Percentiles rank a stretch among this genome's conserved stretches.
Evolutionary conservation across 169 alveolate genomes (phyloP).

Genomic region (Plasmodium adleri): DNA sequence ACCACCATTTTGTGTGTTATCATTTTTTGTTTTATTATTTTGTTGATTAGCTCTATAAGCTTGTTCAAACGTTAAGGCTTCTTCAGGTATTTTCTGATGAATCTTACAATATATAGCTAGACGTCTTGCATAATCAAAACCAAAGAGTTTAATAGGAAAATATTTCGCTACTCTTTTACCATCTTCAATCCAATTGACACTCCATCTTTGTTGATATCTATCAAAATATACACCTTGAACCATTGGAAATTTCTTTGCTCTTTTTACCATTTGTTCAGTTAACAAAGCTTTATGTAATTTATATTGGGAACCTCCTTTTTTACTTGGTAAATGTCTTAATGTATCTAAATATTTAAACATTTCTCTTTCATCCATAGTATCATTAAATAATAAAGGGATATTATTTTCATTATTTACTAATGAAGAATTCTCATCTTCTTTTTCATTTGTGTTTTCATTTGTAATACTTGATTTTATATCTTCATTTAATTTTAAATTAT

Average conservation of each 20-base stretch:
- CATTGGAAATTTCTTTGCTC: constrained; percentile 82
- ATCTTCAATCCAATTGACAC: constrained; percentile 85
- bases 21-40: constrained; percentile 67
- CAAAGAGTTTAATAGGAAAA: constrained; percentile 84
- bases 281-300: constrained; percentile 80
- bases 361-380: constrained; percentile 69
- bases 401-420: constrained; percentile 20
- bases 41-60: constrained; percentile 75
- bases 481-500: not conserved
- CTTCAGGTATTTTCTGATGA: constrained; percentile 75
- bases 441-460: constrained; percentile 8
- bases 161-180: constrained; percentile 86
- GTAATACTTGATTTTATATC: not conserved
- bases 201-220: constrained; percentile 86
- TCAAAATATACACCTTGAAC: constrained; percentile 86
- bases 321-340: constrained; percentile 73
- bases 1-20: constrained; percentile 47
- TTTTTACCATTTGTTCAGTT: constrained; percentile 80
- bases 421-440: not conserved
- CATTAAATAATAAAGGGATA: constrained; percentile 45
- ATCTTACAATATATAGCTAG: constrained; percentile 82
- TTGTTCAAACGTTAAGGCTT: constrained; percentile 70
- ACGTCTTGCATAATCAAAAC: constrained; percentile 82
- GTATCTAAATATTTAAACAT: constrained; percentile 68
- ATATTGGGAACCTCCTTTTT: constrained; percentile 79